phyloP scores from a whole-genome alignment of 2,329 filamentous ascomycete species.

The Daldinia sp. region DNA sequence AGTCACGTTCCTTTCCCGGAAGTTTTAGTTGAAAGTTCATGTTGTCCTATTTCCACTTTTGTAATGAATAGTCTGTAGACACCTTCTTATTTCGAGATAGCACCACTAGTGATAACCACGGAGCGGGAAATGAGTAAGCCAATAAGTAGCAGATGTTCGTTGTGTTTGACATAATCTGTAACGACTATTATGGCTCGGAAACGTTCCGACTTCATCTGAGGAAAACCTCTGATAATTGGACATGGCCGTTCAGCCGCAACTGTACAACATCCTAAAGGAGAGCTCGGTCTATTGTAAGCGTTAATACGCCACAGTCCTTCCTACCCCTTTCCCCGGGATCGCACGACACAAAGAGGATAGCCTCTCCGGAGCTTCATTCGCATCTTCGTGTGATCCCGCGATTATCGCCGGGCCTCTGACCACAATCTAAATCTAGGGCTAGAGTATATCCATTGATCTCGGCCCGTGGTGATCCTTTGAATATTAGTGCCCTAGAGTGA shows the following conservation, averaged over 20 bases:
- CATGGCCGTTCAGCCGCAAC: neutral
- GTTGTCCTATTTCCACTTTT: neutral
- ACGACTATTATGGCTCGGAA: neutral
- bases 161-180: neutral
- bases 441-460: neutral
- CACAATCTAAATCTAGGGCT: neutral
- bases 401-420: constrained; percentile 8
- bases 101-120: neutral
- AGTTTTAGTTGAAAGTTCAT: neutral
- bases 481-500: neutral
- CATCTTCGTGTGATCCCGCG: neutral
- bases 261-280: neutral
- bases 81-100: neutral
- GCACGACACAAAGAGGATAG: constrained; percentile 12
- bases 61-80: neutral
- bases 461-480: neutral
- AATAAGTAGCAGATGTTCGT: neutral
- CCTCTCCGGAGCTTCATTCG: constrained; percentile 11
- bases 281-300: constrained; percentile 8
- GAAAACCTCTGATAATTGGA: neutral
- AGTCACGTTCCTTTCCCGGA: neutral
- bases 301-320: neutral
- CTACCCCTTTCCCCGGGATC: constrained; percentile 12
- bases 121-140: neutral
- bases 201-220: neutral